Evolutionary conservation across 139 green algal genomes (phyloP), one percentile per base, ranked within the genome.

Genomic region (Raphidocelis subcapitata): DNA sequence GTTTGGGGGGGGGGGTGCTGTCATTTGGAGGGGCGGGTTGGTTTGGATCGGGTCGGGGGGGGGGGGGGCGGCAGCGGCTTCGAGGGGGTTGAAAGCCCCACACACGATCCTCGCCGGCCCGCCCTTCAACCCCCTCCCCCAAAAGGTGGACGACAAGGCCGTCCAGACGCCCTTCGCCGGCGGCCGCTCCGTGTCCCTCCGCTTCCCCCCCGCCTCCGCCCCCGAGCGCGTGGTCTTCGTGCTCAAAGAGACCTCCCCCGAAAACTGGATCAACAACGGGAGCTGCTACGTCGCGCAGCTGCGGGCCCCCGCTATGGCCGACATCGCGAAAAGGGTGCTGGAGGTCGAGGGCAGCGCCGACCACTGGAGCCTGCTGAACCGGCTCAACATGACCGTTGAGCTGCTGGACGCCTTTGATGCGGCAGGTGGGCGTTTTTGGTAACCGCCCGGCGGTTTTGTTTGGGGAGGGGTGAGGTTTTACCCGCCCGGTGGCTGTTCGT

Each of bases 281-380:
- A 83, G 79, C 36, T 62, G 47, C 47, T 72, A 63, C 51, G n/a
- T 20, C 3, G 84, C 80, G 21, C 70, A 84, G 36, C 75, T 95
- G n/a, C n/a, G n/a, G n/a, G n/a, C n/a, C n/a, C n/a, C n/a, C n/a
- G n/a, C n/a, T n/a, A n/a, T n/a, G n/a, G n/a, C n/a, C n/a, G n/a
- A n/a, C n/a, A n/a, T n/a, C n/a, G n/a, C n/a, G n/a, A n/a, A n/a
- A n/a, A n/a, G n/a, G 3, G 65, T 71, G 65, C 20, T 71, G 46
- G 73, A 49, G 15, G 78, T 81, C 1, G 88, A 95, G 81, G 60
- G 41, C 35, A 79, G 64, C 33, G 84, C 82, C 67, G 52, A 28
- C 0, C 72, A 90, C 76, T 92, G 84, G 85, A 87, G 77, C 57
- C 85, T 96, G 28, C 88, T 90, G 72, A 81, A 85, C 52, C 81